Conservation (phyloP, 2,329 filamentous ascomycete genomes). For the Colletotrichum sp. region DNA sequence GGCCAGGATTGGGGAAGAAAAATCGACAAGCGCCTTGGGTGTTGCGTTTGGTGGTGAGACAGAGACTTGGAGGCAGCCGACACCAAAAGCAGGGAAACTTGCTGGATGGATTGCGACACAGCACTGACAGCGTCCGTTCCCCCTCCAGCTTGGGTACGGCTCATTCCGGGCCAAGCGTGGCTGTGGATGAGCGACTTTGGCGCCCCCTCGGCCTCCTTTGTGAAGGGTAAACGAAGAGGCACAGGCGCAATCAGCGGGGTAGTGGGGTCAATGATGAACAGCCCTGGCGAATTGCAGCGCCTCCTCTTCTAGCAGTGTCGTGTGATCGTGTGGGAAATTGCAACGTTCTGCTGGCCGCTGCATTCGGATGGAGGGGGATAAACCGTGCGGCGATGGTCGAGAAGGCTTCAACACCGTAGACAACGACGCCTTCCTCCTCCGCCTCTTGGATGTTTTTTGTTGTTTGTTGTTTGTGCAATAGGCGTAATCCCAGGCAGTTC, state of each 20-base stretch:
- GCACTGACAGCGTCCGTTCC: neutral
- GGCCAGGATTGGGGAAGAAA: neutral
- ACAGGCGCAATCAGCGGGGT: conserved; percentile 15
- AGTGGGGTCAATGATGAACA: neutral
- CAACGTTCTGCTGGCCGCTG: neutral
- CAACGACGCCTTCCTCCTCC: neutral
- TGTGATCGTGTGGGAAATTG: neutral
- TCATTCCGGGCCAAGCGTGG: conserved; percentile 3
- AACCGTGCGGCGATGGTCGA: neutral
- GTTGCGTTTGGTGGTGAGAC: neutral
- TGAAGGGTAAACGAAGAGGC: conserved; percentile 1
- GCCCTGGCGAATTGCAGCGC: conserved; percentile 2
- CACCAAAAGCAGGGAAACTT: neutral
- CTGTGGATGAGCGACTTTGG: conserved; percentile 6
- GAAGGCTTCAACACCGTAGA: neutral
- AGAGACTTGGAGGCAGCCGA: conserved; percentile 1
- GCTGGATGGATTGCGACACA: neutral
- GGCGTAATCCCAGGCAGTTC: neutral
- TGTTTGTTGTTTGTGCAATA: neutral
- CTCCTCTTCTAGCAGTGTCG: neutral
- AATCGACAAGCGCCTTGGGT: neutral
- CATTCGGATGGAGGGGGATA: neutral
- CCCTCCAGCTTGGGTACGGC: neutral
- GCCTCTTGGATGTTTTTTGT: neutral
- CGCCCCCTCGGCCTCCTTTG: conserved; percentile 8